Conservation (phyloP, 768 basidiomycete species). For the Mycena albidolilacea region DNA sequence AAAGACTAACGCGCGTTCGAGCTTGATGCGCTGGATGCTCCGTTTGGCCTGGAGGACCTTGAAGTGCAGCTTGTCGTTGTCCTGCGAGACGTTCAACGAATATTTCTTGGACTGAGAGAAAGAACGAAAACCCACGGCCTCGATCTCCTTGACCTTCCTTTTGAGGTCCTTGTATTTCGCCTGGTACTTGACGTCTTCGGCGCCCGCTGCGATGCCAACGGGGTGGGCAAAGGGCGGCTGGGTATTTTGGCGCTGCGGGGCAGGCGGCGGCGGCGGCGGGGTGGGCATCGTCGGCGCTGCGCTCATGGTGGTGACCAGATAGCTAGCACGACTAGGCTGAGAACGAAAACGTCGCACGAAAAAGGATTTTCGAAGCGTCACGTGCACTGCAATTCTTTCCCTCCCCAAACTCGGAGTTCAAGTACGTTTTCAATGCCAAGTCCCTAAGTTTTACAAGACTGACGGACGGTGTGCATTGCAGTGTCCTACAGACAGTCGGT, state of each 20-base stretch:
- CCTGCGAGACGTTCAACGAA: slow-evolving; percentile 58
- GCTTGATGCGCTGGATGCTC: slow-evolving; percentile 88
- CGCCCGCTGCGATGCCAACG: slow-evolving; percentile 81
- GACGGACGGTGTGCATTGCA: slow-evolving; percentile 46
- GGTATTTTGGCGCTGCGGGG: slow-evolving; percentile 40
- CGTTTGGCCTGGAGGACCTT: slow-evolving; percentile 86
- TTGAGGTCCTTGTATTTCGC: slow-evolving; percentile 92
- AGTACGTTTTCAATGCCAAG: too few relatives aligned
- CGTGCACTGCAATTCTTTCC: too few relatives aligned
- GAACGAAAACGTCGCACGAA: too few relatives aligned
- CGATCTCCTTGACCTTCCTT: slow-evolving; percentile 90
- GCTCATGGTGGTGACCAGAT: not conserved
- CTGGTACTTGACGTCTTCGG: slow-evolving; percentile 90
- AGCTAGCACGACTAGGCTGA: too few relatives aligned
- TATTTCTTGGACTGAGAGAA: slow-evolving; percentile 36
- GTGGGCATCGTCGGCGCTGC: slow-evolving; percentile 5
- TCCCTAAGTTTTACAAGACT: too few relatives aligned
- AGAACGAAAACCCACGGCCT: slow-evolving; percentile 68
- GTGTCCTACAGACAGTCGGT: slow-evolving; percentile 57
- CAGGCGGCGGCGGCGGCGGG: slow-evolving; percentile 17
- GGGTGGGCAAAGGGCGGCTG: slow-evolving; percentile 53
- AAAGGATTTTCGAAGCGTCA: too few relatives aligned
- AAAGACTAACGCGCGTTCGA: slow-evolving; percentile 86
- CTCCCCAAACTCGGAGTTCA: too few relatives aligned
- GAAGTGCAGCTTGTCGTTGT: slow-evolving; percentile 90